Evolutionary conservation across 805 yeast species (phyloP).

Genomic region (Saccharomycopsis fibuligera): DNA sequence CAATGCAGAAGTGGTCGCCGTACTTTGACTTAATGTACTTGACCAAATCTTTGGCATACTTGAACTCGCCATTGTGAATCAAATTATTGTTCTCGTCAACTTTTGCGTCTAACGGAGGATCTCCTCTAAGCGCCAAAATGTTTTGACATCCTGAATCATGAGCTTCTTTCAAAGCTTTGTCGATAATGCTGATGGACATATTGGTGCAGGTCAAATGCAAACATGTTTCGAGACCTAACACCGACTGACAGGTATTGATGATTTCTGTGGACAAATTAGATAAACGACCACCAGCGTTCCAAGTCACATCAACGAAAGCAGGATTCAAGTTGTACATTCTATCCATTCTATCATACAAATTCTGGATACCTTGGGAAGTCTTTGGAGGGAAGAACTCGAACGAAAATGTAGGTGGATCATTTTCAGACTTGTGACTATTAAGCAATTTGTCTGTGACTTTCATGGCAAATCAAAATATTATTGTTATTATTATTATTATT

Average conservation of each 20-base stretch:
- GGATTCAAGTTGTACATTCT: constrained; percentile 92
- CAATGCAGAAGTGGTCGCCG: constrained; percentile 88
- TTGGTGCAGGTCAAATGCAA: constrained; percentile 98
- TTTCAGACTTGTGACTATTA: constrained; percentile 1
- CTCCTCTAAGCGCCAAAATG: constrained; percentile 91
- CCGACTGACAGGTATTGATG: constrained; percentile 85
- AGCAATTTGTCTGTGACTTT: constrained; percentile 20
- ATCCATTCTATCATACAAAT: constrained; percentile 94
- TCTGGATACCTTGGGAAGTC: constrained; percentile 94
- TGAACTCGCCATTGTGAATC: constrained; percentile 62
- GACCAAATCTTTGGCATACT: constrained; percentile 83
- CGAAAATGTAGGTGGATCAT: constrained; percentile 61
- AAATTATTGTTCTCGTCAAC: constrained; percentile 30
- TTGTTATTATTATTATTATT: background rate
- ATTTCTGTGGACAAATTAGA: constrained; percentile 83
- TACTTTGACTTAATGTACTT: constrained; percentile 65
- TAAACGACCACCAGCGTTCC: constrained; percentile 96
- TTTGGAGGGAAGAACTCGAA: constrained; percentile 97
- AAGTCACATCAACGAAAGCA: constrained; percentile 88
- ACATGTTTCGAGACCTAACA: constrained; percentile 89
- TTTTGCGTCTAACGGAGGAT: constrained; percentile 65
- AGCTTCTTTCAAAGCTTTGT: constrained; percentile 78
- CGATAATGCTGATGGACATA: constrained; percentile 77
- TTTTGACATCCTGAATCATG: constrained; percentile 91
- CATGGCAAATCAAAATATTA: constrained; percentile 2